Percentiles rank a stretch among this genome's conserved stretches.
phyloP scores from a whole-genome alignment of 2,329 filamentous ascomycete species.

The Coleophoma eucalyptorum region DNA sequence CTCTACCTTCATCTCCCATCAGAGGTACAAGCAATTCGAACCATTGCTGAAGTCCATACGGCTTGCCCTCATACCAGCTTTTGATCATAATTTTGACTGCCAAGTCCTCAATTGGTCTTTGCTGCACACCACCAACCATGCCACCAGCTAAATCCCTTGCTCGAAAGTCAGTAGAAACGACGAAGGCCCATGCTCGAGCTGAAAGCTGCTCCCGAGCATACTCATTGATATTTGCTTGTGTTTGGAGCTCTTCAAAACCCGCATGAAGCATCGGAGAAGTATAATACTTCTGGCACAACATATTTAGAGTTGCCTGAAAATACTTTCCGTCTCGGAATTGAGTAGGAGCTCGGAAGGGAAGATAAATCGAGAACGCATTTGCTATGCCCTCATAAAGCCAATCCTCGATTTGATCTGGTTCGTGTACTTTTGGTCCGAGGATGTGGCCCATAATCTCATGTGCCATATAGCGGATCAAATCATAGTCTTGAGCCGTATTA shows the following conservation, averaged over 20 bases:
- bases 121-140: background rate
- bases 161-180: conserved; percentile 8
- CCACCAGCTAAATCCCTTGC: conserved; percentile 8
- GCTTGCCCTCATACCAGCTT: conserved; percentile 3
- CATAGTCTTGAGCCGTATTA: conserved; percentile 13
- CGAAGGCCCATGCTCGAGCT: conserved; percentile 12
- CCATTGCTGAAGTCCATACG: conserved; percentile 13
- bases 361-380: conserved; percentile 15
- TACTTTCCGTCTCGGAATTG: conserved; percentile 14
- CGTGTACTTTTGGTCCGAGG: conserved; percentile 9
- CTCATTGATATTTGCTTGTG: conserved; percentile 2
- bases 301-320: conserved; percentile 16
- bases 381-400: conserved; percentile 18
- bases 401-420: conserved; percentile 5
- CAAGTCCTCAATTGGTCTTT: conserved; percentile 13
- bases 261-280: conserved; percentile 15
- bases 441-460: conserved; percentile 15
- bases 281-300: conserved; percentile 18
- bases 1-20: conserved; percentile 9
- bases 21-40: conserved; percentile 8
- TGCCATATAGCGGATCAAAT: conserved; percentile 15
- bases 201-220: conserved; percentile 10
- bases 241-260: conserved; percentile 5
- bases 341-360: conserved; percentile 16
- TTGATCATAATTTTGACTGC: conserved; percentile 10